Evolutionary conservation across 768 basidiomycete genomes (phyloP).

Genomic region (Termitomyces sp.): DNA sequence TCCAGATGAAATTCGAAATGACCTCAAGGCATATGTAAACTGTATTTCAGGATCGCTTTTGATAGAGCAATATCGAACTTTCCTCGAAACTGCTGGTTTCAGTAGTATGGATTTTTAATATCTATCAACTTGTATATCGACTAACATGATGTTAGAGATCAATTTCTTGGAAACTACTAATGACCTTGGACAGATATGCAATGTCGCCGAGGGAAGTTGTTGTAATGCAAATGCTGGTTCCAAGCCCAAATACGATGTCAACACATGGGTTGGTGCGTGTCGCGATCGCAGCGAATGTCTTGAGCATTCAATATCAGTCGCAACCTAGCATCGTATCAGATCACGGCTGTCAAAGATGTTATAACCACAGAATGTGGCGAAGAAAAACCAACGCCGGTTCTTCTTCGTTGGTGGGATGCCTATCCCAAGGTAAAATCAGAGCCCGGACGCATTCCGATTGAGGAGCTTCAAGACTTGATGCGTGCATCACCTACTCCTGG

Average conservation of each 20-base stretch:
- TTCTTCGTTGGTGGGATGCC: slow-evolving; percentile 52
- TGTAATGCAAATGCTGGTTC: background rate
- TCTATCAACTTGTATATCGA: background rate
- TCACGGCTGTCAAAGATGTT: slow-evolving; percentile 39
- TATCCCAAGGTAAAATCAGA: slow-evolving; percentile 39
- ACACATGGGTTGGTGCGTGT: slow-evolving; percentile 41
- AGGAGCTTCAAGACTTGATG: slow-evolving; percentile 35
- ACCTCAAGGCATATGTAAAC: slow-evolving; percentile 37
- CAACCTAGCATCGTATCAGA: slow-evolving; percentile 39
- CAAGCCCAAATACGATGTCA: slow-evolving; percentile 31
- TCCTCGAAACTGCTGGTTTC: slow-evolving; percentile 40
- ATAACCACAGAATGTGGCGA: slow-evolving; percentile 1
- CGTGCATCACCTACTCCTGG: slow-evolving; percentile 10
- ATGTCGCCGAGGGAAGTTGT: background rate
- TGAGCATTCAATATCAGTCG: background rate
- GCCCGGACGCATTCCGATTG: slow-evolving; percentile 26
- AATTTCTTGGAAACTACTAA: slow-evolving; percentile 35
- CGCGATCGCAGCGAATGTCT: background rate
- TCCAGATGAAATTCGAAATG: slow-evolving; percentile 36
- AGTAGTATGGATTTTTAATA: slow-evolving; percentile 22
- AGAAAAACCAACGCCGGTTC: slow-evolving; percentile 15
- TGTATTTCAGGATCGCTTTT: slow-evolving; percentile 47
- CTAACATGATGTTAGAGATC: slow-evolving; percentile 26
- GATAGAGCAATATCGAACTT: slow-evolving; percentile 31
- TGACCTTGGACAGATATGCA: slow-evolving; percentile 38